Evolutionary conservation across 2,329 filamentous ascomycete species (phyloP).

Genomic region (Fusarium irregulare): DNA sequence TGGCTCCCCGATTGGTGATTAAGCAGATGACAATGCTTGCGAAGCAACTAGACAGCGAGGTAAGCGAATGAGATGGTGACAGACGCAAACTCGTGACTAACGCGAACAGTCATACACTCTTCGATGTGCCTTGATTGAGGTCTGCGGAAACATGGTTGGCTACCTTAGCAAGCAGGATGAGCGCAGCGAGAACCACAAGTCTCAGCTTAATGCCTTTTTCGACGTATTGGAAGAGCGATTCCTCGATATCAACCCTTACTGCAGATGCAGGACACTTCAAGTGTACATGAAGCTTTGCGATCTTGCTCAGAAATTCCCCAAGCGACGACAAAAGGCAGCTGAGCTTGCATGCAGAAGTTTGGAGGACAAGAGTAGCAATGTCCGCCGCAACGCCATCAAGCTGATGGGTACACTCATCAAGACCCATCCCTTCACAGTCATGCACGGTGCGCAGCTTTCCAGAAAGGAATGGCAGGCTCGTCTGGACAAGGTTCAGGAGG

Average conservation of each 20-base stretch:
- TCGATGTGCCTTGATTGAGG: constrained; percentile 92
- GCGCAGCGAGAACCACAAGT: constrained; percentile 90
- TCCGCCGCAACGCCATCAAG: constrained; percentile 94
- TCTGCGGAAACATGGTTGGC: constrained; percentile 93
- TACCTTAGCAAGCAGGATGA: constrained; percentile 94
- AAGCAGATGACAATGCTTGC: constrained; percentile 97
- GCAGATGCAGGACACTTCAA: constrained; percentile 89
- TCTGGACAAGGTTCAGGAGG: constrained; percentile 83
- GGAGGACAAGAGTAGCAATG: constrained; percentile 98
- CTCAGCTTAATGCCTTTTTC: constrained; percentile 95
- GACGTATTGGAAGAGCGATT: constrained; percentile 97
- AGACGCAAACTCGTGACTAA: constrained; percentile 35
- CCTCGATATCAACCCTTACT: constrained; percentile 96
- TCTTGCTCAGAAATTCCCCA: constrained; percentile 95
- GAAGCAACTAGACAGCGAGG: constrained; percentile 95
- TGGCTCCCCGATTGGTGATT: constrained; percentile 90
- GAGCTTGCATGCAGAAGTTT: constrained; percentile 89
- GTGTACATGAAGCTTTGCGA: constrained; percentile 94
- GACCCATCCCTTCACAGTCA: constrained; percentile 91
- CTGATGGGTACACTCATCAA: constrained; percentile 87
- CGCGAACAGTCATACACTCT: constrained; percentile 82
- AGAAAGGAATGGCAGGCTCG: constrained; percentile 87
- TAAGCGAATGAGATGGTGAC: constrained; percentile 49
- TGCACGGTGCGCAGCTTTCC: constrained; percentile 88
- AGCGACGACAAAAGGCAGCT: constrained; percentile 86